phyloP scores from a whole-genome alignment of 805 yeast genomes.

The Monosporozyma aquatica region DNA sequence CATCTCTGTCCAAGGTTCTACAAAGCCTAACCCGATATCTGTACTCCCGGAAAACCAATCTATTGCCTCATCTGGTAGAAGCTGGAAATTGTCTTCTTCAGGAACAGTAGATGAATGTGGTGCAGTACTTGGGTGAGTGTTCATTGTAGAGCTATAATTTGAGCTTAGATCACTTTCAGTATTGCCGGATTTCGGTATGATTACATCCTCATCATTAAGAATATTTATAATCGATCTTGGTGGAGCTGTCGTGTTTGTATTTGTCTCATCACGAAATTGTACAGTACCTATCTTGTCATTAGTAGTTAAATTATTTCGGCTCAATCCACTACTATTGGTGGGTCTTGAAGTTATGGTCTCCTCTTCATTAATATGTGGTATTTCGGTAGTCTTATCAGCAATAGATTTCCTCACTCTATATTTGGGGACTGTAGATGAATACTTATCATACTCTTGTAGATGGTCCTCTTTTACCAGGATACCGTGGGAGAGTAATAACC shows the following conservation, averaged over 20 bases:
- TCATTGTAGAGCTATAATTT: not conserved
- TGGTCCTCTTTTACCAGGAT: conserved; percentile 6
- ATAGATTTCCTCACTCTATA: not conserved
- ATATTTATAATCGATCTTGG: not conserved
- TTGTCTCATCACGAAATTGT: no score
- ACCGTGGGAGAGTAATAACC: conserved; percentile 5
- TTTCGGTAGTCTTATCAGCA: not conserved
- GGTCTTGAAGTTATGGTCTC: not conserved
- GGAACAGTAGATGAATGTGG: not conserved
- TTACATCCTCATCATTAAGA: not conserved
- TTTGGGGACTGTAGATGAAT: not conserved
- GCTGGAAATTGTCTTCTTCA: not conserved
- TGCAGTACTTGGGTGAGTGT: not conserved
- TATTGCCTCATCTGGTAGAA: conserved; percentile 29
- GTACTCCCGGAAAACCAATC: conserved; percentile 45
- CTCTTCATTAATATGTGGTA: not conserved
- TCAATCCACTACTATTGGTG: not conserved
- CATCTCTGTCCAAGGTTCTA: conserved; percentile 76
- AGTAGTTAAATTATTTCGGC: no score
- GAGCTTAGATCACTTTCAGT: not conserved
- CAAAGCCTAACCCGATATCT: conserved; percentile 47
- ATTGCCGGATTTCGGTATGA: not conserved
- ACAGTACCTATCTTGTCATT: no score
- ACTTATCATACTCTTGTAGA: not conserved
- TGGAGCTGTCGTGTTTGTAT: not conserved